Evolutionary conservation across 139 green algal genomes (phyloP), one percentile per base, ranked within the genome.

Genomic region (Picochlorum sp.): DNA sequence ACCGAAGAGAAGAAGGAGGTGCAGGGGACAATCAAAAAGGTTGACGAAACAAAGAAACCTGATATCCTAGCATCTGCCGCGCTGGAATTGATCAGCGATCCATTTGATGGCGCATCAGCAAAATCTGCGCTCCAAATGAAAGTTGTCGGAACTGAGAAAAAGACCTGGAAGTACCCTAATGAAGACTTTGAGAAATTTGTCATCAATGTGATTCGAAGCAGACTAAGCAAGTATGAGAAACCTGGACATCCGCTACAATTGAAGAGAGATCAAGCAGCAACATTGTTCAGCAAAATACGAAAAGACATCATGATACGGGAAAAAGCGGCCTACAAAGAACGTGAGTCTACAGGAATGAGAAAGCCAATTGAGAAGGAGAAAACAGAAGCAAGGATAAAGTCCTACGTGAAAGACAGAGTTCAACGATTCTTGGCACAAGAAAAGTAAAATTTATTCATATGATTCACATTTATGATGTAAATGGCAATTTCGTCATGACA

Each of bases 221-320:
- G 81, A 21, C 52, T 94, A 49, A 77, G 79, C 51, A 88, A 88
- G 74, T 92, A 91, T 60, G 52, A 72, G 45, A 79, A 85, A 68
- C 78, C 82, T 1, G 84, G 83, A 9, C 82, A 88, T 65, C 84
- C 84, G 45, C 69, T 68, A 34, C 62, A 67, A 49, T 71, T 92
- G 3, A 44, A 20, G 3, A 60, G 52, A 10, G 69, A 84, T 1
- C 77, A 88, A 13, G 77, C 79, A 1, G 34, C 57, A 16, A 30
- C 60, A 34, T 60, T 71, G 13, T 63, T 62, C 69, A 72, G 70
- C 51, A 77, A 75, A 62, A 69, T 88, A 41, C 47, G 59, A n/a
- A 62, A 72, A 16, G 75, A 87, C 61, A 70, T 90, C 13, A 60
- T 88, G 5, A 74, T 68, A 21, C 83, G 85, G 69, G 85, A 91